phyloP scores from a whole-genome alignment of 495 filamentous ascomycete species.

The Talaromyces thailandensis region DNA sequence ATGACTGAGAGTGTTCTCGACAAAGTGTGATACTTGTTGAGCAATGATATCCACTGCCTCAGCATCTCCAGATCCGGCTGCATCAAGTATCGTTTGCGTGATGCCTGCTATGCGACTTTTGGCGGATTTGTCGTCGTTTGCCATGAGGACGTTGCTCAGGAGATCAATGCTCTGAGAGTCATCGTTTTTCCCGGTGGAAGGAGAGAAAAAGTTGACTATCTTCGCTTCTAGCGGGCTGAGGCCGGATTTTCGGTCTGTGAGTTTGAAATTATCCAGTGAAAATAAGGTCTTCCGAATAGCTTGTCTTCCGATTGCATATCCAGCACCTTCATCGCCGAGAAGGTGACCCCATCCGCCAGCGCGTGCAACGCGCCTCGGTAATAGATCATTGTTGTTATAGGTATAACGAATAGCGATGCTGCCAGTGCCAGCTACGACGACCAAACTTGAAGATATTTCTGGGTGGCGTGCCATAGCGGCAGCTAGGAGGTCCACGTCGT shows the following conservation, averaged over 20 bases:
- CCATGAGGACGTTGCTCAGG: slow-evolving; percentile 14
- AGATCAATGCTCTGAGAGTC: slow-evolving; percentile 10
- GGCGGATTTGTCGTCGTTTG: slow-evolving; percentile 2
- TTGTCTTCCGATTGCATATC: slow-evolving; percentile 24
- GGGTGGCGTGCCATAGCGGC: slow-evolving; percentile 12
- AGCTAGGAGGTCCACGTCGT: slow-evolving; percentile 21
- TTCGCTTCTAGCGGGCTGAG: slow-evolving; percentile 4
- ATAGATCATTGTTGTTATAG: not conserved
- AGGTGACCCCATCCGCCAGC: slow-evolving; percentile 30
- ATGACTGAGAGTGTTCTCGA: slow-evolving; percentile 14
- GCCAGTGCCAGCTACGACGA: slow-evolving; percentile 27
- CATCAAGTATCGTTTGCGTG: slow-evolving; percentile 13
- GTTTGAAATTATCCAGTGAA: slow-evolving; percentile 11
- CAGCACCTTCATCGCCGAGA: slow-evolving; percentile 28
- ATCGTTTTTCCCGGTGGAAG: not conserved
- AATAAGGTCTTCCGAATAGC: slow-evolving; percentile 20
- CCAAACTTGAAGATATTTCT: slow-evolving; percentile 13
- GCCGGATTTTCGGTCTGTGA: slow-evolving; percentile 5
- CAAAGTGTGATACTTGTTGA: slow-evolving; percentile 10
- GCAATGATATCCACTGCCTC: slow-evolving; percentile 14
- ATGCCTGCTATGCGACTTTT: slow-evolving; percentile 18
- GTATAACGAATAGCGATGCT: slow-evolving; percentile 23
- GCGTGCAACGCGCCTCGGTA: slow-evolving; percentile 14
- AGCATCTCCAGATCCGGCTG: slow-evolving; percentile 2
- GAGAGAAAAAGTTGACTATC: slow-evolving; percentile 12